A percentile compares a stretch with the other conserved stretches of the same genome.
Evolutionary conservation across 2,329 filamentous ascomycete genomes (phyloP).

Genomic region (Fusarium bactridioides): DNA sequence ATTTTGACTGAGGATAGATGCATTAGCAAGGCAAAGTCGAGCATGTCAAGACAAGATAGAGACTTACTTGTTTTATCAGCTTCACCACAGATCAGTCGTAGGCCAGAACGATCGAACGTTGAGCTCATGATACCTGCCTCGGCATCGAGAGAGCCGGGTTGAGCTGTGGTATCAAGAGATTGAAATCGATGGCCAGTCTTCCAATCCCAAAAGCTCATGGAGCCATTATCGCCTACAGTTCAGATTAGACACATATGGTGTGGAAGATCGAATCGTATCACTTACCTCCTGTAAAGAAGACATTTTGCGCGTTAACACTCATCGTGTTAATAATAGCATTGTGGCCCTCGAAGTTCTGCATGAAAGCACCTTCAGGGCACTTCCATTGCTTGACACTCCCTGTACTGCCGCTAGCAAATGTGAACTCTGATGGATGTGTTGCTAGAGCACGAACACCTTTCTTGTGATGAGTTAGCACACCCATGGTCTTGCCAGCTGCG

Average conservation of each 20-base stretch:
- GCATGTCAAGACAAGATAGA: neutral
- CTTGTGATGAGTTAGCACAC: conserved; percentile 96
- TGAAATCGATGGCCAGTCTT: conserved; percentile 95
- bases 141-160: conserved; percentile 92
- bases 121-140: conserved; percentile 95
- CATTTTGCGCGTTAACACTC: conserved; percentile 92
- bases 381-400: conserved; percentile 99
- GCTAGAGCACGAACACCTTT: conserved; percentile 90
- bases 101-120: conserved; percentile 87
- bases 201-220: conserved; percentile 99
- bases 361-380: conserved; percentile 95
- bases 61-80: conserved; percentile 88
- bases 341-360: conserved; percentile 98
- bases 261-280: neutral
- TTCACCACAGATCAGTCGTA: conserved; percentile 92
- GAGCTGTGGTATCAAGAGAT: conserved; percentile 86
- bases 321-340: conserved; percentile 96
- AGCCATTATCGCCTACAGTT: conserved; percentile 80
- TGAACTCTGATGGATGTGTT: conserved; percentile 91
- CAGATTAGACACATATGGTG: conserved; percentile 8
- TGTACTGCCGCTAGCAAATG: conserved; percentile 91
- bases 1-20: conserved; percentile 73
- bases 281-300: conserved; percentile 85
- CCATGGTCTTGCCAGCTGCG: conserved; percentile 94
- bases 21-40: conserved; percentile 37